Evolutionary conservation across 2,329 filamentous ascomycete species (phyloP), one percentile per base, ranked within the genome.

Genomic region (Hypoxylon sp.): DNA sequence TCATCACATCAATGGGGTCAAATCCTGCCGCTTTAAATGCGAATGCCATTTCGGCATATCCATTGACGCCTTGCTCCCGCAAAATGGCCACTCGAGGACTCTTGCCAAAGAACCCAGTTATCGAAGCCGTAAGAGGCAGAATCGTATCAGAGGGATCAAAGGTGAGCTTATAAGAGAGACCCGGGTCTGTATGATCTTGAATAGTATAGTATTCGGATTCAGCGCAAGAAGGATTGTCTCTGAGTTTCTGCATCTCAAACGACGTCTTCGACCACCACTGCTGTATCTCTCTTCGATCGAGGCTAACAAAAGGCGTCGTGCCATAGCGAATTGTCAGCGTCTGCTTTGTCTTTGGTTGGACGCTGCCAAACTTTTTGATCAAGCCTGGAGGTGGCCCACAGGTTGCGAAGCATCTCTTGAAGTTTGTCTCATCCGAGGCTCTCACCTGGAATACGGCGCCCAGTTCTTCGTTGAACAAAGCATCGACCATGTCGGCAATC

Each of bases 381-480:
- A 97, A 83, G 48, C 93, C 92, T 7, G 89, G 86, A 60, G 93
- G 93, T 58, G 93, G 93, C 4, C 94, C 92, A 79, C 93, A 97
- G 7, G 93, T 97, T 48, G 94, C 93, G 78, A 98, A 98, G 77
- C 93, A 96, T 65, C 92, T 88, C 76, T 91, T 91, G 86, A 98
- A 98, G 68, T 91, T 89, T 63, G 86, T 91, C 80, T 97, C 93
- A 73, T 98, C 90, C 53, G 88, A 86, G 80, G 93, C 94, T 74
- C 92, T 90, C 57, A 98, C 90, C 80, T 98, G 95, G 89, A 98
- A 98, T 30, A 98, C 91, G 13, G 94, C 95, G 70, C 95, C 95
- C n/a, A 98, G 87, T 79, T 98, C 95, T 80, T 98, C 96, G 79
- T 94, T 98, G 88, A 98, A 98, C n/a, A 98, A 87, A 0, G 91